Percentiles rank a stretch among this genome's conserved stretches.
Conservation (phyloP, 2,329 filamentous ascomycete species). For the Phaeomoniella chlamydospora region DNA sequence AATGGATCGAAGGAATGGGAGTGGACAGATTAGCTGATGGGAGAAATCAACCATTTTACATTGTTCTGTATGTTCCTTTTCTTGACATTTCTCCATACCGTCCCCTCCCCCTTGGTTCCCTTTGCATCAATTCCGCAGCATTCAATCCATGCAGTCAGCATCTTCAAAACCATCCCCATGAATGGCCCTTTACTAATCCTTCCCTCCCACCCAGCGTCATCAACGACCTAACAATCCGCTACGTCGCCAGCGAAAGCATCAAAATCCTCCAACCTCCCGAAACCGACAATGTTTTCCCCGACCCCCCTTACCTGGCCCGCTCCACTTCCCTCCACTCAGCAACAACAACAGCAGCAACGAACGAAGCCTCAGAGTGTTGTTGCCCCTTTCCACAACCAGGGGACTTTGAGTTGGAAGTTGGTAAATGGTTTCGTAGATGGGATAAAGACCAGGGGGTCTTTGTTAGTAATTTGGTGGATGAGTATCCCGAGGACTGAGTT, state of each 20-base stretch:
- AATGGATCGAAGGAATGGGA: constrained; percentile 50
- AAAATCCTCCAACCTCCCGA: constrained; percentile 40
- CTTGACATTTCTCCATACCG: not conserved
- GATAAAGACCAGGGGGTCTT: constrained; percentile 53
- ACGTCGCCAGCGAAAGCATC: constrained; percentile 74
- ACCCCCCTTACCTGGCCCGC: constrained; percentile 15
- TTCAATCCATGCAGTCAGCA: not conserved
- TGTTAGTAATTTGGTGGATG: constrained; percentile 67
- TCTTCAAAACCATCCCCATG: too few species aligned
- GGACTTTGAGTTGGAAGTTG: constrained; percentile 41
- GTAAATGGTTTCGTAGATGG: constrained; percentile 80
- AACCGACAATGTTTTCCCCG: constrained; percentile 25
- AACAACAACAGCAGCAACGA: too few species aligned
- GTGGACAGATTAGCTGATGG: constrained; percentile 47
- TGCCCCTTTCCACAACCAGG: too few species aligned
- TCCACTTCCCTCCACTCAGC: too few species aligned
- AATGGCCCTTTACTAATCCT: too few species aligned
- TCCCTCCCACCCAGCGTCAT: constrained; percentile 18
- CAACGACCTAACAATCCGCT: constrained; percentile 53
- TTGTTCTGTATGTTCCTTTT: constrained; percentile 58
- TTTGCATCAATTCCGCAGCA: not conserved
- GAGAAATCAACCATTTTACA: constrained; percentile 62
- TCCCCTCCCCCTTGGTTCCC: constrained; percentile 2
- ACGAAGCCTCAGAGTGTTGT: too few species aligned
- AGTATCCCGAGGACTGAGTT: constrained; percentile 68